Base-by-base conservation (phyloP, 2,329 filamentous ascomycete genomes). In the Ophiostoma novo-ulmi region DNA sequence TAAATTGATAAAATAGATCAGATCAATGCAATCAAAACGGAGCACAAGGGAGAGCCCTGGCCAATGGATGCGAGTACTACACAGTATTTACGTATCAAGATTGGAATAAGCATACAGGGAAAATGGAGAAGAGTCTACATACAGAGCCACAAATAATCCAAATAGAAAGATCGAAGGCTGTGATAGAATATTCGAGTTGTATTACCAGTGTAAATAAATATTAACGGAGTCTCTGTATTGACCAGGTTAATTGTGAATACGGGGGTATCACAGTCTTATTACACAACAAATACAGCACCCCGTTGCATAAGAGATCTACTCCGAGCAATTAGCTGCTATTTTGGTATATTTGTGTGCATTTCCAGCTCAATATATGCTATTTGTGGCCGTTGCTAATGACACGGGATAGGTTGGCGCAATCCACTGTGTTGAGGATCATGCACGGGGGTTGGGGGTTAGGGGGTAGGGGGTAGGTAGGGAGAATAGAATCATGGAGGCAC, bases 341-440 rank as follows among this genome's bases (percentile, higher is more conserved):
- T 58, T 22, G 52, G 52, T 31, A 26, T 31, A 13, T 17, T 26
- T 58, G 22, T 5, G 8, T 26, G 52, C n/a, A 14, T 58, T 58
- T 31, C 5, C 44, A 48, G 44, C 44, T 20, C 44, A 48, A 20
- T 7, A 1, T 48, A 13, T 65, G 17, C 63, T 65, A 65, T 65
- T 65, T 65, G 63, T 65, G 20, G 36, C 63, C 63, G 63, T 65
- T 65, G 63, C 63, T 38, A 65, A 65, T 65, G 65, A 67, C 22
- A 67, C 36, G 65, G 65, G 39, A 22, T 20, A 55, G 20, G 17
- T 22, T 61, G 55, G 22, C 55, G 17, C 55, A 63, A 63, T 31
- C 52, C 52, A 58, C n/a, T 58, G 52, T 26, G 31, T 31, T 31
- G 22, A 58, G 44, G 22, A 58, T 58, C 52, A 58, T 41, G 64